phyloP scores from a whole-genome alignment of 1,284 basidiomycete genomes.

The Amylostereum areolatum region DNA sequence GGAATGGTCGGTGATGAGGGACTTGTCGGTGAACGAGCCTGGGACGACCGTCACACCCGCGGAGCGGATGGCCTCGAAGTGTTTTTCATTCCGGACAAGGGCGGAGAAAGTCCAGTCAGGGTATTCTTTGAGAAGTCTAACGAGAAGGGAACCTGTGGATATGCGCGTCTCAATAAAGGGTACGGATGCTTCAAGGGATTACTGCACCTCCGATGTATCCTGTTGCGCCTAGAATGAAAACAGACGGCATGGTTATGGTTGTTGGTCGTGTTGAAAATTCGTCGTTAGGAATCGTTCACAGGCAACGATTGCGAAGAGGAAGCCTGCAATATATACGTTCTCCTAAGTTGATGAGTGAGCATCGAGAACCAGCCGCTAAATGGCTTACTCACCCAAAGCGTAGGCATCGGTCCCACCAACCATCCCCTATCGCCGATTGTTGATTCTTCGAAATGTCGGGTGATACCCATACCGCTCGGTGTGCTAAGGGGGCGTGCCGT shows the following conservation, averaged over 20 bases:
- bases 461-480: no score
- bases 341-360: no score
- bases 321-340: no score
- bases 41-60: neutral
- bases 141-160: constrained; percentile 1
- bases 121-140: neutral
- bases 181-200: neutral
- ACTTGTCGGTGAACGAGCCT: neutral
- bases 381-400: no score
- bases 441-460: no score
- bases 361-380: no score
- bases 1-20: constrained; percentile 1
- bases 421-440: no score
- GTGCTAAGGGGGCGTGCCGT: no score
- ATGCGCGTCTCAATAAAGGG: neutral
- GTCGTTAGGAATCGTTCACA: no score
- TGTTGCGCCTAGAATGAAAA: neutral
- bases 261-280: no score
- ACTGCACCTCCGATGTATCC: neutral
- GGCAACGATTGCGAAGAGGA: no score
- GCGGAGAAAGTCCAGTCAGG: neutral
- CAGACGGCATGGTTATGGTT: neutral
- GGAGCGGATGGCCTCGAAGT: neutral
- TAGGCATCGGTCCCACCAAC: no score
- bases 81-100: neutral